Evolutionary conservation across 2,329 filamentous ascomycete species (phyloP).

Genomic region (Aspergillus pseudoviridinutans): DNA sequence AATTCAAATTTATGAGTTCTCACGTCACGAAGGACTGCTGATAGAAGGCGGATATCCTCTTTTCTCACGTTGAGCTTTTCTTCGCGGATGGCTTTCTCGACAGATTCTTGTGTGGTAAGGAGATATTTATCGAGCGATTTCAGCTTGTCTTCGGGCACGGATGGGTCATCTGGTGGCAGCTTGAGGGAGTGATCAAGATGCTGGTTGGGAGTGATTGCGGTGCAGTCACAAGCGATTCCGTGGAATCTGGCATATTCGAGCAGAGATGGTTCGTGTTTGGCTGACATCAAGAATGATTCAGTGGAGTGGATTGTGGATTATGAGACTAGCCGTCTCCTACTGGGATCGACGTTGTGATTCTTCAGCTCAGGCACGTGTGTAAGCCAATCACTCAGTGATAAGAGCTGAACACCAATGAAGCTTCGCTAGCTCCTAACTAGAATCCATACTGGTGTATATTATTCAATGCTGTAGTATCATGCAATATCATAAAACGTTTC

Average conservation of each 20-base stretch:
- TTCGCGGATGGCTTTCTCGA: slow-evolving; percentile 12
- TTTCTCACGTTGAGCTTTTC: slow-evolving; percentile 35
- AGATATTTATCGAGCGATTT: slow-evolving; percentile 13
- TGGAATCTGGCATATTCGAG: slow-evolving; percentile 48
- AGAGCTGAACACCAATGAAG: neutral
- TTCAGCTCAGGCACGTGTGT: neutral
- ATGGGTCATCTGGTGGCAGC: slow-evolving; percentile 4
- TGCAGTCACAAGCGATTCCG: slow-evolving; percentile 38
- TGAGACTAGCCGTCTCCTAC: neutral
- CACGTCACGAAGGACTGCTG: slow-evolving; percentile 22
- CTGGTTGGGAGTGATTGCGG: slow-evolving; percentile 22
- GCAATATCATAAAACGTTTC: neutral
- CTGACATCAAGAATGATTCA: slow-evolving; percentile 4
- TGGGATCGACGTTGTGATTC: neutral
- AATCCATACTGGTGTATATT: neutral
- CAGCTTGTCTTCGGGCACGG: slow-evolving; percentile 16
- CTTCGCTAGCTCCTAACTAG: neutral
- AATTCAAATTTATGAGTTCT: slow-evolving; percentile 7
- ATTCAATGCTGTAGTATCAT: neutral
- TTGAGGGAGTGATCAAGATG: slow-evolving; percentile 12
- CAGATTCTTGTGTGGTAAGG: slow-evolving; percentile 5
- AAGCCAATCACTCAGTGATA: neutral
- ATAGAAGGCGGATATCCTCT: slow-evolving; percentile 27
- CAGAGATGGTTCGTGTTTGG: slow-evolving; percentile 30
- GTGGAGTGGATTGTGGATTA: neutral